A percentile compares a stretch with the other conserved stretches of the same genome.
Evolutionary conservation across 2,329 filamentous ascomycete species (phyloP).

Genomic region (Xylariaceae sp.): DNA sequence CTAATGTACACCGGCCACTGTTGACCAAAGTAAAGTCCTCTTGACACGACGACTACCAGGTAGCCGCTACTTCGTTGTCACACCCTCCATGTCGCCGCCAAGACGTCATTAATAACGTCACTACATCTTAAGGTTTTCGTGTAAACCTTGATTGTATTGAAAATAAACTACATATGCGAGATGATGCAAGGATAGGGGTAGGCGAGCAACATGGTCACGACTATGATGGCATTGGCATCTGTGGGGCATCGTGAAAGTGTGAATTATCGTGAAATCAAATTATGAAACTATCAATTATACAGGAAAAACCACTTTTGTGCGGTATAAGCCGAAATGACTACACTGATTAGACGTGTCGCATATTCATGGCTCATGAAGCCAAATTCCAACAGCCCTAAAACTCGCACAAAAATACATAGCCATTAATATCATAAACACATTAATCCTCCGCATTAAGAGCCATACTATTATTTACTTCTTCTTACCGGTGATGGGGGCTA

Average conservation of each 20-base stretch:
- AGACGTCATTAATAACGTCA: slow-evolving; percentile 32
- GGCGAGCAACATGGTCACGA: no score
- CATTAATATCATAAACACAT: not conserved
- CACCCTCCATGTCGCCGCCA: slow-evolving; percentile 18
- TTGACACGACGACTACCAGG: not conserved
- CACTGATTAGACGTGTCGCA: not conserved
- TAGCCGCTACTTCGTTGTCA: slow-evolving; percentile 8
- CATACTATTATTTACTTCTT: slow-evolving; percentile 34
- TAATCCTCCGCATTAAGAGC: not conserved
- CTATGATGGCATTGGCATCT: no score
- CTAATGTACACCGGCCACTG: not conserved
- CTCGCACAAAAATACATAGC: not conserved
- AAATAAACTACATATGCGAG: not conserved
- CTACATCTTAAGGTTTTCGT: slow-evolving; percentile 5
- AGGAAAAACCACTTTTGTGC: not conserved
- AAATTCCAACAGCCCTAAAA: not conserved
- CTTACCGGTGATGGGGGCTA: slow-evolving; percentile 48
- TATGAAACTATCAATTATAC: not conserved
- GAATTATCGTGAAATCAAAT: not conserved
- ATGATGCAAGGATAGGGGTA: no score
- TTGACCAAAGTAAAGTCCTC: not conserved
- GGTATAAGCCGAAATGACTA: not conserved
- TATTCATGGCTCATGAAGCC: not conserved
- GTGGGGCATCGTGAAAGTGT: not conserved
- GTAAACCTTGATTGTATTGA: slow-evolving; percentile 2